Evolutionary conservation across 768 basidiomycete genomes (phyloP).

Genomic region (Suillus decipiens): DNA sequence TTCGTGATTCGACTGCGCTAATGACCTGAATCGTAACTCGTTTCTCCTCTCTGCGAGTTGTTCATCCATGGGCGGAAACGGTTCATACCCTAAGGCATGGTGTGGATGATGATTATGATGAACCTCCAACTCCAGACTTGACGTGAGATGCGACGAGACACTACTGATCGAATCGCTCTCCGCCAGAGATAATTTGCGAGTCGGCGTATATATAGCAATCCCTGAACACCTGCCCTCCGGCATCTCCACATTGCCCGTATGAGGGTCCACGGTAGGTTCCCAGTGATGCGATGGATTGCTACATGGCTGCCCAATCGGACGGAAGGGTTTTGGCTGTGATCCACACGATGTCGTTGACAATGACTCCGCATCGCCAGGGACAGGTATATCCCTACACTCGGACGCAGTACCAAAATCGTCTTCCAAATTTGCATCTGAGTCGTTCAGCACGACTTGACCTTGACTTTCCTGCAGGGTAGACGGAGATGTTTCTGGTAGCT

Average conservation of each 20-base stretch:
- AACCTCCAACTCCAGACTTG: conserved; percentile 9
- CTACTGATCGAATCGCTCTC: conserved; percentile 25
- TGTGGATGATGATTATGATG: neutral
- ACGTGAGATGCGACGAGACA: conserved; percentile 33
- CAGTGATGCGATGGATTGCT: neutral
- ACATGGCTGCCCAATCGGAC: neutral
- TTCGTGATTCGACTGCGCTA: conserved; percentile 53
- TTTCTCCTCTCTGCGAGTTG: conserved; percentile 45
- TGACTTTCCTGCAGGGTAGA: neutral
- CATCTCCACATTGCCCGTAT: conserved; percentile 26
- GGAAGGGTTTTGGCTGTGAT: neutral
- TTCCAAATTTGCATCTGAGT: no score
- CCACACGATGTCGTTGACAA: neutral
- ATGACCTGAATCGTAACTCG: conserved; percentile 68
- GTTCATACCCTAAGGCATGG: conserved; percentile 37
- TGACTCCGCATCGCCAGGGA: no score
- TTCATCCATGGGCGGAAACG: conserved; percentile 41
- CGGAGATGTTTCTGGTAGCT: conserved; percentile 23
- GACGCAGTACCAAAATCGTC: neutral
- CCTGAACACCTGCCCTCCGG: conserved; percentile 25
- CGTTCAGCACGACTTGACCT: neutral
- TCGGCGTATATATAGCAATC: conserved; percentile 41
- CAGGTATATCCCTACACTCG: no score
- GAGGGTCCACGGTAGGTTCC: neutral
- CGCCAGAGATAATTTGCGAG: conserved; percentile 15